Evolutionary conservation across 257 asterid genomes (phyloP).

Genomic region (Agastache rugosa): DNA sequence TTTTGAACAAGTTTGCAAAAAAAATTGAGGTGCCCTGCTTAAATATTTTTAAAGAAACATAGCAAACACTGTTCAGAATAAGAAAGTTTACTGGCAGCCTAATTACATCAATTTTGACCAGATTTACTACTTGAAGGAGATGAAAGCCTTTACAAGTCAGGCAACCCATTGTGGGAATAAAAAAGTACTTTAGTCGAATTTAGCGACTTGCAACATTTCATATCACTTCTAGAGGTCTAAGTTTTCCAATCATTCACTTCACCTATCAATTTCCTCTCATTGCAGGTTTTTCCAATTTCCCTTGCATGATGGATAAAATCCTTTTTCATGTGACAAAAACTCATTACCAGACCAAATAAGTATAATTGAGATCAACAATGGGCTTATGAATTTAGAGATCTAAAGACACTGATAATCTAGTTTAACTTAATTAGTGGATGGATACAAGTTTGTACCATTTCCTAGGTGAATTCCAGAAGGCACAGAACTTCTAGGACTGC

Average conservation of each 20-base stretch:
- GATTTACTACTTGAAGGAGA: neutral
- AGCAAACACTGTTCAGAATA: too few relatives aligned
- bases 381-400: constrained; percentile 1
- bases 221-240: too few relatives aligned
- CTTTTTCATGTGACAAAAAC: constrained; percentile 4
- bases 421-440: constrained; percentile 10
- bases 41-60: too few relatives aligned
- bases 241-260: too few relatives aligned
- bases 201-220: too few relatives aligned
- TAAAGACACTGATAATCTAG: neutral
- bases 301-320: neutral
- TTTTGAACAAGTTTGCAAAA: too few relatives aligned
- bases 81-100: neutral
- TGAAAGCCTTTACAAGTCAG: too few relatives aligned
- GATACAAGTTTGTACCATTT: neutral
- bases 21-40: too few relatives aligned
- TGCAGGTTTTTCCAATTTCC: neutral
- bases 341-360: neutral
- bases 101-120: neutral
- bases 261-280: neutral
- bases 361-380: neutral
- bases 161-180: too few relatives aligned
- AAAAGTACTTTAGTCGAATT: too few relatives aligned
- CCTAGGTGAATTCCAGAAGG: neutral
- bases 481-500: neutral